Base-by-base conservation (phyloP, 1,139 yeast species). In the Saccharomyces pastorianus region DNA sequence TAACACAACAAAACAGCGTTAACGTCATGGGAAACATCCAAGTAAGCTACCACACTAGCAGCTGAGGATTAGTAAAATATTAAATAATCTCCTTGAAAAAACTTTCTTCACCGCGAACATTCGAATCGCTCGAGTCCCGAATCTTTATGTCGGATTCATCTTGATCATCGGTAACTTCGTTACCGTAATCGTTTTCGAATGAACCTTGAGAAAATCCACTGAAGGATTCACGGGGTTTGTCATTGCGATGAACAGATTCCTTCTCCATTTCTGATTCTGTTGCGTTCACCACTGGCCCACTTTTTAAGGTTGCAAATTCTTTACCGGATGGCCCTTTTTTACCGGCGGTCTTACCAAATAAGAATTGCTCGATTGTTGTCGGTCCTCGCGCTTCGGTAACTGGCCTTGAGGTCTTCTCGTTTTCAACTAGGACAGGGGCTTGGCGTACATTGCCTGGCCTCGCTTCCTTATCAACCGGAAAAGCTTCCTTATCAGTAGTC, bases 191-290 rank as follows among this genome's bases (percentile, higher is more conserved):
- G 41, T 51, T 47, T 26, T 46, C 46, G 2, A 38, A 44, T 5
- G 62, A 58, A 13, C 53, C 59, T 34, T 60, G 62, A 14, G 62
- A 59, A 46, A 59, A 59, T 6, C 62, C 62, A 54, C 60, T 59
- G 47, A 59, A 60, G 2, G 62, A 78, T n/a, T 11, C 8, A 14
- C 31, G 26, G n/a, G n/a, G n/a, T 17, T 11, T 20, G 44, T 38
- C 44, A 13, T 8, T 20, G 11, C 6, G 6, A 38, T 38, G 44
- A 3, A 8, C 13, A 4, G 11, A 11, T 9, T 9, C 44, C 3
- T 38, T 6, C 4, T 17, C 44, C 13, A 2, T 38, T 38, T 38
- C n/a, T 38, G 25, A 38, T 6, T 8, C 25, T 1, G 11, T 20
- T 20, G 13, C 7, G 25, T 11, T 8, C 3, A 38, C 7, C 44